These are phyloP conservation scores for Polytrichum formosum DNA, from an alignment of 225 moss, liverwort and hornwort species.

Conservation along the genomic window DNA sequence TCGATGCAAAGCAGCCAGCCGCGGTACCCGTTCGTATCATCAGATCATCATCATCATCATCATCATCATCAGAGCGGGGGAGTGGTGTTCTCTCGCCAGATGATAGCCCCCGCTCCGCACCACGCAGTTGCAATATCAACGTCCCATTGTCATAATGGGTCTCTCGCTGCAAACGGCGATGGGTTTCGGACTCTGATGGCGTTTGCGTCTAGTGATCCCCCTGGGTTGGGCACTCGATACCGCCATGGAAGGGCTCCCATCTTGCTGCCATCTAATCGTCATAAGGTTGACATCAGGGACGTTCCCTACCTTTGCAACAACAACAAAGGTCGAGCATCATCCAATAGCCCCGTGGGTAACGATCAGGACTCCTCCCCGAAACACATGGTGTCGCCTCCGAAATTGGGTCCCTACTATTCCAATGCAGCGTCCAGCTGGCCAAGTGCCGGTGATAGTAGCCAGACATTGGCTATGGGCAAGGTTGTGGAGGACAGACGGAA, in stretches of 20 bases:
- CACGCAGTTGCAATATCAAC: slow-evolving; percentile 4
- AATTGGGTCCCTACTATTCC: slow-evolving; percentile 61
- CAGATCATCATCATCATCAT: too few species aligned
- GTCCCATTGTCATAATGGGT: too few species aligned
- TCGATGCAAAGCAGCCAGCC: slow-evolving; percentile 48
- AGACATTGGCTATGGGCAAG: slow-evolving; percentile 15
- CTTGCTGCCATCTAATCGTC: slow-evolving; percentile 37
- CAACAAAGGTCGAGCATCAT: slow-evolving; percentile 29
- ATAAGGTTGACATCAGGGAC: slow-evolving; percentile 33
- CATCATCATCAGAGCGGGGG: slow-evolving; percentile 37
- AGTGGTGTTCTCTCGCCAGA: slow-evolving; percentile 36
- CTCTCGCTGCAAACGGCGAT: slow-evolving; percentile 33
- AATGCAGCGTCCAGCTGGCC: slow-evolving; percentile 44
- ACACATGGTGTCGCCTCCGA: slow-evolving; percentile 49
- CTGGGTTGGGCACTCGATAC: slow-evolving; percentile 27
- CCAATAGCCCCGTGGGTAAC: slow-evolving; percentile 28
- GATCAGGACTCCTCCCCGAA: slow-evolving; percentile 47
- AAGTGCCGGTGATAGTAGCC: slow-evolving; percentile 35
- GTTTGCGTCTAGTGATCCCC: slow-evolving; percentile 35
- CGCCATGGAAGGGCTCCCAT: slow-evolving; percentile 37
- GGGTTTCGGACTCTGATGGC: slow-evolving; percentile 45
- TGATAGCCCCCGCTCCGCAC: slow-evolving; percentile 35
- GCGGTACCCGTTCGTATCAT: slow-evolving; percentile 35
- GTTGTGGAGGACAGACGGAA: slow-evolving; percentile 44
- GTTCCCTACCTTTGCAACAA: slow-evolving; percentile 24